These are phyloP conservation scores for Monosporascus sp. DNA, from an alignment of 2,329 filamentous ascomycete species.

Conservation along the genomic window DNA sequence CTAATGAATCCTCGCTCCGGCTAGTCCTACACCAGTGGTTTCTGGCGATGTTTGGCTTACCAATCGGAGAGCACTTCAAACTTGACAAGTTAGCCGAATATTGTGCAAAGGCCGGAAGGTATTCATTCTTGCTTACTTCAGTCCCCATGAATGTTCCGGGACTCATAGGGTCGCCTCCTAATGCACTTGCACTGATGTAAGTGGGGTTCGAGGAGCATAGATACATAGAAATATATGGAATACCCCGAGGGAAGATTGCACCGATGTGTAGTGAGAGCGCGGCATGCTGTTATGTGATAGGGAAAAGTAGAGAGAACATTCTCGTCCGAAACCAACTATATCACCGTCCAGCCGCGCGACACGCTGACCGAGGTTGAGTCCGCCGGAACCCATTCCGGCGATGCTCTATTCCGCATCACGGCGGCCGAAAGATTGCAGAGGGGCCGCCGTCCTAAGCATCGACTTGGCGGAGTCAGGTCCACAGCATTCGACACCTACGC, in stretches of 20 bases:
- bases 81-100: conserved; percentile 16
- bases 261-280: too few relatives aligned
- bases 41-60: conserved; percentile 5
- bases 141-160: conserved; percentile 36
- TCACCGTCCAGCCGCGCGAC: conserved; percentile 40
- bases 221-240: background rate
- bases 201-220: background rate
- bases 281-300: too few relatives aligned
- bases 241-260: too few relatives aligned
- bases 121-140: conserved; percentile 37
- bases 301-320: background rate
- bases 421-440: conserved; percentile 32
- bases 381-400: conserved; percentile 42
- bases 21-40: conserved; percentile 6
- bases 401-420: conserved; percentile 36
- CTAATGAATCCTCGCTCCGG: background rate
- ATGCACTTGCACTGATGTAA: conserved; percentile 33
- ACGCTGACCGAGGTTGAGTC: conserved; percentile 19
- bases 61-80: conserved; percentile 19
- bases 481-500: conserved; percentile 22
- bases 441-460: conserved; percentile 22
- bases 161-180: conserved; percentile 34
- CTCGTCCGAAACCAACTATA: conserved; percentile 10
- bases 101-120: conserved; percentile 30
- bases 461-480: conserved; percentile 20